phyloP scores from a whole-genome alignment of 2,329 filamentous ascomycete genomes.

The Onygena corvina region DNA sequence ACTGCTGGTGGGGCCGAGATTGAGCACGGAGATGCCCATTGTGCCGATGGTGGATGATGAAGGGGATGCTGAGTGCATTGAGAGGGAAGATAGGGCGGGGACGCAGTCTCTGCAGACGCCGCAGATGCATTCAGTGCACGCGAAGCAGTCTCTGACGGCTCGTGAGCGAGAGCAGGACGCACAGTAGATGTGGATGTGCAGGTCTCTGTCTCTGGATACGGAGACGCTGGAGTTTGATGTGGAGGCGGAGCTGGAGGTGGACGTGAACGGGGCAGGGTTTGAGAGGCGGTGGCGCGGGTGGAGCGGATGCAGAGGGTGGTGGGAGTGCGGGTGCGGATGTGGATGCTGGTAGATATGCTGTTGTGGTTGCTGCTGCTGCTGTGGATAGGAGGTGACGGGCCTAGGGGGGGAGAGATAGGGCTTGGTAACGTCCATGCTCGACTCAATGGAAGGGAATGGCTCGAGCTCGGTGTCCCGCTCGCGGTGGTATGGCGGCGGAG shows the following conservation, averaged over 20 bases:
- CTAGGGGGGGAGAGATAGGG: conserved; percentile 2
- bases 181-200: conserved; percentile 68
- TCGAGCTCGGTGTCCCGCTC: conserved; percentile 49
- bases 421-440: conserved; percentile 45
- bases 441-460: conserved; percentile 85
- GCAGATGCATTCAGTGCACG: conserved; percentile 92
- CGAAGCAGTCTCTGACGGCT: conserved; percentile 70
- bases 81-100: conserved; percentile 44
- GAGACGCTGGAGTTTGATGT: conserved; percentile 3
- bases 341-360: conserved; percentile 13
- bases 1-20: conserved; percentile 26
- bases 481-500: conserved; percentile 55
- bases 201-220: conserved; percentile 9
- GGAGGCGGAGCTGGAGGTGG: conserved; percentile 11
- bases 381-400: conserved; percentile 1
- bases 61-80: background rate
- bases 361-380: background rate
- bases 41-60: conserved; percentile 18
- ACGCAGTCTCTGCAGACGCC: conserved; percentile 72
- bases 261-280: conserved; percentile 43
- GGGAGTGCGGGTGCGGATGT: conserved; percentile 18
- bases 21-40: conserved; percentile 25
- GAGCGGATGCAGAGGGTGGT: conserved; percentile 21
- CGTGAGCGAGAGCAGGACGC: conserved; percentile 72
- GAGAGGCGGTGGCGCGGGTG: conserved; percentile 34